Conservation (phyloP, 2,329 filamentous ascomycete genomes). For the Arthrinium puccinioides region DNA sequence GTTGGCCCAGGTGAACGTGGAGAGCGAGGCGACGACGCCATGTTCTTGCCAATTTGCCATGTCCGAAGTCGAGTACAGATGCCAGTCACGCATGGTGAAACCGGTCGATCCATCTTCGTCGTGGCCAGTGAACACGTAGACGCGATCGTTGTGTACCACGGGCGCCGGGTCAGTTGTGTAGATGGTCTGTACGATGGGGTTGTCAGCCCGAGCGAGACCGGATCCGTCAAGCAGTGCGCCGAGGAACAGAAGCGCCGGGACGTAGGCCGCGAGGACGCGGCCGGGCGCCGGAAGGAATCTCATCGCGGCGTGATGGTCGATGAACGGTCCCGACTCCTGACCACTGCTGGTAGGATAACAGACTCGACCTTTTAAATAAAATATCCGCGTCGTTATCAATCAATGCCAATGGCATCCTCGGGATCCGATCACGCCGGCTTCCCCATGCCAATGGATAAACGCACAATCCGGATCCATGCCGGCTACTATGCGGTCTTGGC, state of each 20-base stretch:
- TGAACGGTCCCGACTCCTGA: too few species aligned
- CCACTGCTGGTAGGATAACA: too few species aligned
- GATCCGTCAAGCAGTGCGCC: constrained; percentile 3
- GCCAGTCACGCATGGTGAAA: constrained; percentile 25
- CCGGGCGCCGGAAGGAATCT: too few species aligned
- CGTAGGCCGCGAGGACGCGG: too few species aligned
- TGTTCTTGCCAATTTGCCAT: constrained; percentile 27
- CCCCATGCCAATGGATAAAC: too few species aligned
- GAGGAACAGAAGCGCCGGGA: constrained; percentile 1
- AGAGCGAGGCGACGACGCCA: constrained; percentile 16
- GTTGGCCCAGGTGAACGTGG: constrained; percentile 25
- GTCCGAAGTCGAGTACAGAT: constrained; percentile 23
- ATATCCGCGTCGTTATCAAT: too few species aligned
- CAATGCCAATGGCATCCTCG: too few species aligned
- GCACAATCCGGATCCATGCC: too few species aligned
- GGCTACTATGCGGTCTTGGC: too few species aligned
- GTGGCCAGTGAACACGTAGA: constrained; percentile 24
- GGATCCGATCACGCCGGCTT: too few species aligned
- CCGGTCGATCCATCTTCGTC: constrained; percentile 18
- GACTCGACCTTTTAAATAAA: too few species aligned
- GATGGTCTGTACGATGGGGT: constrained; percentile 15
- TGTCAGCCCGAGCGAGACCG: constrained; percentile 9
- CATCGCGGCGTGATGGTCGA: too few species aligned
- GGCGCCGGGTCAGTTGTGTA: constrained; percentile 22
- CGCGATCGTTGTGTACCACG: constrained; percentile 16